A percentile compares a stretch with the other conserved stretches of the same genome.
Evolutionary conservation across 352 stramenopile genomes (phyloP).

Genomic region (Phytophthora idaei): DNA sequence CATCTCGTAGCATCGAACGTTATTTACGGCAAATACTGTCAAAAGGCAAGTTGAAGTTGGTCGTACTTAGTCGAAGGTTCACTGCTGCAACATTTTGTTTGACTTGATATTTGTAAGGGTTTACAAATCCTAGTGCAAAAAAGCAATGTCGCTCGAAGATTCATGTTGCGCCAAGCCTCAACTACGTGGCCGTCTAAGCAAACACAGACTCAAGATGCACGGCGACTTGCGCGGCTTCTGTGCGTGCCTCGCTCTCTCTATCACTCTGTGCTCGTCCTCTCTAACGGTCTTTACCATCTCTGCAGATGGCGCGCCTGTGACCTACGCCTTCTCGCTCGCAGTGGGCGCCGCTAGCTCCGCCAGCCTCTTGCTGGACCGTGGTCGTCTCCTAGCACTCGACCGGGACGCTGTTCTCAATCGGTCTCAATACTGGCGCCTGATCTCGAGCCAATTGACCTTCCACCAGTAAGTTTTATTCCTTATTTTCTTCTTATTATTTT

Average conservation of each 20-base stretch:
- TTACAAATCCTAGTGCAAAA: not conserved
- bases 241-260: conserved; percentile 43
- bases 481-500: conserved; percentile 7
- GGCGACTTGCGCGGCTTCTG: conserved; percentile 82
- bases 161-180: conserved; percentile 7
- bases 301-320: conserved; percentile 79
- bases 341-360: conserved; percentile 70
- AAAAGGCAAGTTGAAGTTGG: conserved; percentile 27
- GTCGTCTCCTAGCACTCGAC: conserved; percentile 53
- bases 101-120: not conserved
- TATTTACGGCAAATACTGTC: not conserved
- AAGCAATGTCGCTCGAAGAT: not conserved
- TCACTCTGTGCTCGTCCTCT: conserved; percentile 1
- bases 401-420: conserved; percentile 58
- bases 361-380: conserved; percentile 68
- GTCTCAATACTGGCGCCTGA: conserved; percentile 74
- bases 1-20: not conserved
- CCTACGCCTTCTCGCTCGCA: conserved; percentile 74
- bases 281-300: not conserved
- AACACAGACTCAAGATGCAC: conserved; percentile 54
- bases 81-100: conserved; percentile 1
- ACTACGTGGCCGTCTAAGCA: conserved; percentile 25
- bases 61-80: conserved; percentile 20
- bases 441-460: conserved; percentile 76
- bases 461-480: conserved; percentile 56